A percentile compares a stretch with the other conserved stretches of the same genome.
phyloP scores from a whole-genome alignment of 805 yeast species.

The Saturnispora sanitii region DNA sequence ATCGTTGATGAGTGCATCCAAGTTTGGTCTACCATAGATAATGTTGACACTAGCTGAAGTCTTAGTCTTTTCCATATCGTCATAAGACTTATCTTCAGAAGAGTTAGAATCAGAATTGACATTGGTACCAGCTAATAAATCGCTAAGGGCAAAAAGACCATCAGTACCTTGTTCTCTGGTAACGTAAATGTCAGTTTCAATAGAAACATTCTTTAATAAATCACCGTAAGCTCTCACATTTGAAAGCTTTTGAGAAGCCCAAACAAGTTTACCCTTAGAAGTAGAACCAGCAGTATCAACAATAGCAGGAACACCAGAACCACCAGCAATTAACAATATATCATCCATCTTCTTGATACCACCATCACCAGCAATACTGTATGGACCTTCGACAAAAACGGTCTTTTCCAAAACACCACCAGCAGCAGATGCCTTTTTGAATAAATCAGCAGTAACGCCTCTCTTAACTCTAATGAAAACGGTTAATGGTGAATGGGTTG shows the following conservation, averaged over 20 bases:
- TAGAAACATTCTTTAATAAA: conserved; percentile 21
- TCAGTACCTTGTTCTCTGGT: conserved; percentile 24
- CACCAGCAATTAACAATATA: conserved; percentile 54
- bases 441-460: conserved; percentile 41
- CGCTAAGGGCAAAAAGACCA: not conserved
- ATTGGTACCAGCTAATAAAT: not conserved
- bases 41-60: not conserved
- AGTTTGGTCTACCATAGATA: conserved; percentile 29
- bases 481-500: conserved; percentile 55
- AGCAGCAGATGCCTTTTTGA: conserved; percentile 16
- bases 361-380: conserved; percentile 37
- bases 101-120: conserved; percentile 3
- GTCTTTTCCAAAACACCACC: conserved; percentile 12
- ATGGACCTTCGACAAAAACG: conserved; percentile 56
- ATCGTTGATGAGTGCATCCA: conserved; percentile 22
- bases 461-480: conserved; percentile 38
- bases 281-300: conserved; percentile 28
- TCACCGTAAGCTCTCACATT: conserved; percentile 35
- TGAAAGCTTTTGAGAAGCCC: conserved; percentile 46
- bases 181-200: conserved; percentile 28
- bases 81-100: conserved; percentile 7
- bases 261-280: conserved; percentile 37
- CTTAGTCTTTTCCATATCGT: conserved; percentile 9
- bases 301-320: conserved; percentile 57
- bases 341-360: conserved; percentile 40